Percentiles rank a stretch among this genome's conserved stretches.
Evolutionary conservation across 306 rosid genomes (phyloP).

Genomic region (Ammopiptanthus mongolicus): DNA sequence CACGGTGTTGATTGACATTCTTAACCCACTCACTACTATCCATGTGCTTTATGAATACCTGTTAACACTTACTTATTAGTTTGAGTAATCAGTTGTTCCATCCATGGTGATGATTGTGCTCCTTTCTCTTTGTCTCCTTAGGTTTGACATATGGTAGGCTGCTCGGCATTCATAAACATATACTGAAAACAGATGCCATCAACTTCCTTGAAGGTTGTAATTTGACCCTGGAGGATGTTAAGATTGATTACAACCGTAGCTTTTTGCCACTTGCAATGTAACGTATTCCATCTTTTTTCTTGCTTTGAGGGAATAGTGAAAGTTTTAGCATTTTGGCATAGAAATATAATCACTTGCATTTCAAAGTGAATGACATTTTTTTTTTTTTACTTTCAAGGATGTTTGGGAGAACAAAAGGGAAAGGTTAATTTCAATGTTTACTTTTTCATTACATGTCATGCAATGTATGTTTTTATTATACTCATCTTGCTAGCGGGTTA

Average conservation of each 20-base stretch:
- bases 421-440: background rate
- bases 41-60: background rate
- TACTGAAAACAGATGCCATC: constrained; percentile 69
- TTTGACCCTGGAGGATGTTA: constrained; percentile 69
- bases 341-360: background rate
- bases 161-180: constrained; percentile 30
- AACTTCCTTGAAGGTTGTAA: constrained; percentile 59
- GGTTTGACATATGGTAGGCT: constrained; percentile 55
- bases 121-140: constrained; percentile 19
- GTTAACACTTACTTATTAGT: background rate
- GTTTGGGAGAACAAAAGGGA: background rate
- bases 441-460: background rate
- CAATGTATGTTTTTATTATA: background rate
- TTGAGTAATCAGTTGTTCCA: background rate
- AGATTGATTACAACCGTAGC: constrained; percentile 48
- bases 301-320: background rate
- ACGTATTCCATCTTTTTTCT: constrained; percentile 23
- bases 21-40: background rate
- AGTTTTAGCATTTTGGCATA: constrained; percentile 3
- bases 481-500: background rate
- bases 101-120: background rate
- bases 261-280: constrained; percentile 51
- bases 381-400: background rate
- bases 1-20: background rate
- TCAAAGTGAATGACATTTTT: background rate